Evolutionary conservation across 2,329 filamentous ascomycete genomes (phyloP).

Genomic region (Aureobasidium pullulans): DNA sequence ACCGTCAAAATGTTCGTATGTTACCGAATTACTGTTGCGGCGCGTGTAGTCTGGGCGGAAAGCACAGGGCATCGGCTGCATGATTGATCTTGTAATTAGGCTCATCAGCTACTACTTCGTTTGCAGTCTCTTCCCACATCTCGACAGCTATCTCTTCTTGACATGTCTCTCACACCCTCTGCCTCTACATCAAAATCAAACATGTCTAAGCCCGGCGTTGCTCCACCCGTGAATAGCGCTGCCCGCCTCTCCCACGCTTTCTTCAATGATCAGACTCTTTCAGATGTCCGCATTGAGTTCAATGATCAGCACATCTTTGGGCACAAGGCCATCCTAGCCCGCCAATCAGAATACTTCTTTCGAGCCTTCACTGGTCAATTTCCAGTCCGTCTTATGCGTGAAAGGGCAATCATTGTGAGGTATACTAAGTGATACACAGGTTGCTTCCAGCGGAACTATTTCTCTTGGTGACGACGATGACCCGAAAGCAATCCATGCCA

Average conservation of each 20-base stretch:
- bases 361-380: neutral
- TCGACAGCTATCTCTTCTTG: too few relatives aligned
- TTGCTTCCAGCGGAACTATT: neutral
- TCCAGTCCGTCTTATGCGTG: too few relatives aligned
- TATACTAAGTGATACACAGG: too few relatives aligned
- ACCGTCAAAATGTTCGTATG: neutral
- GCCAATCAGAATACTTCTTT: neutral
- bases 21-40: too few relatives aligned
- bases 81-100: too few relatives aligned
- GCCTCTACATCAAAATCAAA: too few relatives aligned
- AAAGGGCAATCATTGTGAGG: too few relatives aligned
- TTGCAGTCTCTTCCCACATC: too few relatives aligned
- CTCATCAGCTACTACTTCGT: too few relatives aligned
- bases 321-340: neutral
- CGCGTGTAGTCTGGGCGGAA: too few relatives aligned
- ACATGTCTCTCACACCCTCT: neutral
- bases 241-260: neutral
- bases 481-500: neutral
- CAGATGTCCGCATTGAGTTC: neutral
- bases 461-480: conserved; percentile 4
- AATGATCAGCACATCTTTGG: neutral
- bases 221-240: too few relatives aligned
- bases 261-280: neutral
- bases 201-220: neutral
- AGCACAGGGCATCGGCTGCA: too few relatives aligned